Conservation (phyloP, 2,329 filamentous ascomycete species). For the Penicillium sp. region DNA sequence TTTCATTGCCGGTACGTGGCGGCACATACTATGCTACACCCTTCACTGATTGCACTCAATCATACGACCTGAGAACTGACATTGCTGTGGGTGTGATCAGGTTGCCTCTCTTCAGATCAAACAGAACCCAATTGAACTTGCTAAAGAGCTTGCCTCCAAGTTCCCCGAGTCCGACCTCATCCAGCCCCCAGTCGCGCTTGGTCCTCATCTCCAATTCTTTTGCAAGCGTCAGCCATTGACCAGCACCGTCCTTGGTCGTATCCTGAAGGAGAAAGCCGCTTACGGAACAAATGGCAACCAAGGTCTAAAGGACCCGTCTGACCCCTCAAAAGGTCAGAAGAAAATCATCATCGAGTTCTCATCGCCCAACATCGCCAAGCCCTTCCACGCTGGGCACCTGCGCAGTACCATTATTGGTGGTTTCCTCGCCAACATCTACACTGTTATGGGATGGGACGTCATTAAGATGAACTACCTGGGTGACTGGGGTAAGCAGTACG, state of each 20-base stretch:
- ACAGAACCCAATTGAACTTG: slow-evolving; percentile 57
- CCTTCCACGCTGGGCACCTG: slow-evolving; percentile 63
- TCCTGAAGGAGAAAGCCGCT: slow-evolving; percentile 53
- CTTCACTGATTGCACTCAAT: not conserved
- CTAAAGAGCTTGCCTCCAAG: slow-evolving; percentile 53
- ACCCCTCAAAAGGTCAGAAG: slow-evolving; percentile 55
- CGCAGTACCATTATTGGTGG: slow-evolving; percentile 65
- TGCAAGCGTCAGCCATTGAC: slow-evolving; percentile 58
- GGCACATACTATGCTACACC: not conserved
- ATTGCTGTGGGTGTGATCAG: slow-evolving; percentile 20
- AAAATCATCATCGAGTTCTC: slow-evolving; percentile 63
- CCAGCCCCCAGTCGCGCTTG: slow-evolving; percentile 52
- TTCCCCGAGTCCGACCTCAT: slow-evolving; percentile 59
- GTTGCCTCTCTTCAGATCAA: slow-evolving; percentile 48
- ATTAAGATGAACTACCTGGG: slow-evolving; percentile 64
- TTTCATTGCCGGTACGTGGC: slow-evolving; percentile 41
- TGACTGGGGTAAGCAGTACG: slow-evolving; percentile 67
- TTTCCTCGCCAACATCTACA: slow-evolving; percentile 60
- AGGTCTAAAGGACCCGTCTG: slow-evolving; percentile 57
- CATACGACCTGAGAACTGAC: not conserved
- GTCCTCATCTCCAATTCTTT: slow-evolving; percentile 62
- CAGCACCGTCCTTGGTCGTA: slow-evolving; percentile 56
- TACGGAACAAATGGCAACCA: slow-evolving; percentile 60
- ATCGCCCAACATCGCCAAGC: slow-evolving; percentile 64
- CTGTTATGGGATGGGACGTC: slow-evolving; percentile 60